Evolutionary conservation across 2,329 filamentous ascomycete genomes (phyloP).

Genomic region (Cryphonectria carpinicola): DNA sequence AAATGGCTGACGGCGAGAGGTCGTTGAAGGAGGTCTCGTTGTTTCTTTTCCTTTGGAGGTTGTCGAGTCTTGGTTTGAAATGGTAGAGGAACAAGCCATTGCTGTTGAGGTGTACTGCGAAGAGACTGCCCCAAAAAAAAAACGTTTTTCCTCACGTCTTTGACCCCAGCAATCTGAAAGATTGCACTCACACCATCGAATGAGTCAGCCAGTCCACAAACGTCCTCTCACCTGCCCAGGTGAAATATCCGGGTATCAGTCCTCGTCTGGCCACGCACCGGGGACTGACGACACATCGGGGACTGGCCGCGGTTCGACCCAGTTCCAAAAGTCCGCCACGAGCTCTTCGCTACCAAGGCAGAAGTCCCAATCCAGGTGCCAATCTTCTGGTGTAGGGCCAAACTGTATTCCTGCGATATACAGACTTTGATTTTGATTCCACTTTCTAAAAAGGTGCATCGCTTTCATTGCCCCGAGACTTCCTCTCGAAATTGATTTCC

Average conservation of each 20-base stretch:
- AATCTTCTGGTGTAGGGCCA: background rate
- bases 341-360: background rate
- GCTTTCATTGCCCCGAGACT: background rate
- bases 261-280: constrained; percentile 9
- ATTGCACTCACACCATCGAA: background rate
- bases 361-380: constrained; percentile 7
- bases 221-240: too few species aligned
- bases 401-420: background rate
- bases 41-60: background rate
- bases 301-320: constrained; percentile 1
- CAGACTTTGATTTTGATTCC: background rate
- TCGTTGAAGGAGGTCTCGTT: background rate
- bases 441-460: background rate
- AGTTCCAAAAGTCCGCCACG: constrained; percentile 1
- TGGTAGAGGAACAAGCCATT: background rate
- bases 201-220: background rate
- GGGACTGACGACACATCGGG: too few species aligned
- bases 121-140: background rate
- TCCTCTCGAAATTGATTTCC: background rate
- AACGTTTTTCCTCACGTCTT: background rate
- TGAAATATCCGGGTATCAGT: too few species aligned
- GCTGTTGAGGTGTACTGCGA: background rate
- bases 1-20: background rate
- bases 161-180: background rate
- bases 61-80: background rate